These are phyloP conservation scores for Seiridium unicorne DNA, from an alignment of 2,329 filamentous ascomycete species.

Conservation along the genomic window DNA sequence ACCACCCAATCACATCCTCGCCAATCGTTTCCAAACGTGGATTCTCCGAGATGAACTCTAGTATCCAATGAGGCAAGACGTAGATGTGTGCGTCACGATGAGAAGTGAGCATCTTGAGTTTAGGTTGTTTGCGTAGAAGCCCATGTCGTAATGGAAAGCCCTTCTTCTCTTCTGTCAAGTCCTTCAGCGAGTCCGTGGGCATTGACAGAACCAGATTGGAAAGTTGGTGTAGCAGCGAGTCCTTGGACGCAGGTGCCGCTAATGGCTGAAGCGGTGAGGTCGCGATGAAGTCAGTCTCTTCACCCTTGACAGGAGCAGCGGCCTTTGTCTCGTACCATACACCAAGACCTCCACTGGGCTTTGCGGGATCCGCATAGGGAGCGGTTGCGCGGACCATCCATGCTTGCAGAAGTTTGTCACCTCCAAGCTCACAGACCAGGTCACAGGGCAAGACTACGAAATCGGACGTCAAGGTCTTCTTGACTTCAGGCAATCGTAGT, in stretches of 20 bases:
- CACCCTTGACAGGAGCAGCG: conserved; percentile 76
- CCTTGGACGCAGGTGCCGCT: conserved; percentile 56
- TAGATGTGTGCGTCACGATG: conserved; percentile 94
- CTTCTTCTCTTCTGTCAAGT: conserved; percentile 74
- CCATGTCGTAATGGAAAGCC: conserved; percentile 73
- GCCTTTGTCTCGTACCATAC: conserved; percentile 88
- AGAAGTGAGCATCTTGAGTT: conserved; percentile 76
- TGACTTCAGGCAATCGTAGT: conserved; percentile 79
- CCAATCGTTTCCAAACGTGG: conserved; percentile 83
- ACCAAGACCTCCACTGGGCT: conserved; percentile 73
- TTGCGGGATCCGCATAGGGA: conserved; percentile 43
- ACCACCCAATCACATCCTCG: conserved; percentile 91
- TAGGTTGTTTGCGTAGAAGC: conserved; percentile 71
- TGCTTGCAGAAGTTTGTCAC: conserved; percentile 78
- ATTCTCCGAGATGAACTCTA: conserved; percentile 78
- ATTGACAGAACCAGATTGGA: conserved; percentile 83
- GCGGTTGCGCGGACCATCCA: conserved; percentile 85
- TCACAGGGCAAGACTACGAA: conserved; percentile 93
- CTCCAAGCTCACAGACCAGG: conserved; percentile 84
- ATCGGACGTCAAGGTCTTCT: conserved; percentile 74
- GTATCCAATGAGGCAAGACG: conserved; percentile 87
- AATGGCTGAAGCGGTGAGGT: conserved; percentile 65
- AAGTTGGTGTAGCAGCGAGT: conserved; percentile 65
- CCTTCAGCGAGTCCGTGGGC: conserved; percentile 85
- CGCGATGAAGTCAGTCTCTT: conserved; percentile 90